Percentiles rank a stretch among this genome's conserved stretches.
Evolutionary conservation across 495 filamentous ascomycete genomes (phyloP).

Genomic region (Xylaria castorea): DNA sequence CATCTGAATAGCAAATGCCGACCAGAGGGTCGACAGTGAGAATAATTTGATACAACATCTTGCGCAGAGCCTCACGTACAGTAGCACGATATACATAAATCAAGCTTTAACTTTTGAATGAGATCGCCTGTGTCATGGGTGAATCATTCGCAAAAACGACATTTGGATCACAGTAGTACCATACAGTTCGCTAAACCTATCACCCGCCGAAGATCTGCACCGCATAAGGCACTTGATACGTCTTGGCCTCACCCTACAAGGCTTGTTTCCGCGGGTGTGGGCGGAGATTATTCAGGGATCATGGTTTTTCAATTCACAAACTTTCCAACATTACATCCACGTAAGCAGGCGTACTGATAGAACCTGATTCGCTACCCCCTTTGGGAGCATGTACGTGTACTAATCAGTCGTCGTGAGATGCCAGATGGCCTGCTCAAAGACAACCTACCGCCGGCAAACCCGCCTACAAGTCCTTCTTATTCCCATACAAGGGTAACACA

Average conservation of each 20-base stretch:
- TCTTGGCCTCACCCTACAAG: slow-evolving; percentile 13
- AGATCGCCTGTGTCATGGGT: neutral
- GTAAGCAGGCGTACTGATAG: neutral
- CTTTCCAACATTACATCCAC: neutral
- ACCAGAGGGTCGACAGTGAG: neutral
- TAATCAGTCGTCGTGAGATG: neutral
- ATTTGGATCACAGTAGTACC: neutral
- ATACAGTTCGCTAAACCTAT: slow-evolving; percentile 5
- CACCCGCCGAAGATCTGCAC: slow-evolving; percentile 11
- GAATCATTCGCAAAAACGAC: neutral
- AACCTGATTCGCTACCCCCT: neutral
- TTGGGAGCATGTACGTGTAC: neutral
- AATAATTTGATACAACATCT: neutral
- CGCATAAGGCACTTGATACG: slow-evolving; percentile 3
- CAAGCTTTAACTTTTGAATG: neutral
- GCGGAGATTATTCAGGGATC: neutral
- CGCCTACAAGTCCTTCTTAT: neutral
- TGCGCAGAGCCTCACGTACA: neutral
- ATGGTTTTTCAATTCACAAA: neutral
- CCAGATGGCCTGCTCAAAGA: neutral
- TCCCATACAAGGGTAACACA: neutral
- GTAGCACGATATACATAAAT: neutral
- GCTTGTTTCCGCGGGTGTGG: neutral
- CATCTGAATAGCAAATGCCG: neutral
- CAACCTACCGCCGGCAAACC: neutral